Evolutionary conservation across 2,329 filamentous ascomycete genomes (phyloP), one percentile per base, ranked within the genome.

Genomic region (Westerdykella ornata): DNA sequence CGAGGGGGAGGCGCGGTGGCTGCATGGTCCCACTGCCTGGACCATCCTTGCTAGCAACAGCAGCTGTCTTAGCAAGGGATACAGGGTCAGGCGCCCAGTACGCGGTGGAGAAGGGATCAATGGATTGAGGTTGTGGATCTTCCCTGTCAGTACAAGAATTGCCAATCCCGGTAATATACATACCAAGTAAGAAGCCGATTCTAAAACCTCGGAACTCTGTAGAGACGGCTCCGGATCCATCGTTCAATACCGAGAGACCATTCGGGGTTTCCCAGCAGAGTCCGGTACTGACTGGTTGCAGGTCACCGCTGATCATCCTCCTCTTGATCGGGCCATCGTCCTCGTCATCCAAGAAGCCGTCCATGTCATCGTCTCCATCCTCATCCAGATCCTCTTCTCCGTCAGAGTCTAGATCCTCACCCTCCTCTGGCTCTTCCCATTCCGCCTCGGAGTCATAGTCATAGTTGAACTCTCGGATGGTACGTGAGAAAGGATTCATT

Each of bases 291-390:
- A 84, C 72, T 0, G 88, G 87, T 57, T 89, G 79, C 56, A 94
- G 74, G 49, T 86, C 81, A 20, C 81, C 80, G 22, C 71, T 77
- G 54, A 77, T 69, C 5, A 76, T 64, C 68, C 82, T 65, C 61
- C 77, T 70, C 71, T 77, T 75, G 63, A 72, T 49, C 67, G 71
- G 60, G 66, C 68, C 45, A 69, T 76, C 57, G 65, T 92, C 86
- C 39, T 94, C 86, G 5, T 86, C 86, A 52, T 95, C 89, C 1
- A 96, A 72, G 57, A 96, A 96, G 14, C 81, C 89, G 3, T 88
- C 86, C 81, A 95, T 84, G 45, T 94, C 88, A 47, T 86, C 84
- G 13, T 86, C 84, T n/a, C 80, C 83, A 9, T 86, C 75, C 37
- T 84, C 81, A 18, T 84, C 83, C 8, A 82, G 78, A 38, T 79